Evolutionary conservation across 169 alveolate species (phyloP).

Genomic region (Theileria sp.): DNA sequence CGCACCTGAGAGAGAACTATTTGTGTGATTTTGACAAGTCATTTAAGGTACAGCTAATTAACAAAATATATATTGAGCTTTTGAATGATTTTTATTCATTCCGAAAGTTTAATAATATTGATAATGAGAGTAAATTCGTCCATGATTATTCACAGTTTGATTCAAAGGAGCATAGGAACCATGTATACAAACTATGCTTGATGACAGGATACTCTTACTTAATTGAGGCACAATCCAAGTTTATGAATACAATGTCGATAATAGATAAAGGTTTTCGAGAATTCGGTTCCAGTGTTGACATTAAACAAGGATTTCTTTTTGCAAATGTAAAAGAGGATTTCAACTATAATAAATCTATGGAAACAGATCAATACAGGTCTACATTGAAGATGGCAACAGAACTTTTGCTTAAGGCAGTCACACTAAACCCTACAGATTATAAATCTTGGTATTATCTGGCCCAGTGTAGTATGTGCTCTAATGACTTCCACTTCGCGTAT

Average conservation of each 20-base stretch:
- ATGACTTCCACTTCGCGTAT: constrained; percentile 51
- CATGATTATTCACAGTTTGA: not conserved
- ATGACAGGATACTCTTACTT: not conserved
- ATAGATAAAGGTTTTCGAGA: not conserved
- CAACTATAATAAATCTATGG: not conserved
- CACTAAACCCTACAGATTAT: constrained; percentile 35
- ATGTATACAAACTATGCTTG: not conserved
- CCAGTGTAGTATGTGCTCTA: constrained; percentile 40
- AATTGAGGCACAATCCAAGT: constrained; percentile 7
- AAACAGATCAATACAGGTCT: not conserved
- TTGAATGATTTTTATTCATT: constrained; percentile 22
- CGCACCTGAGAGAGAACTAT: constrained; percentile 16
- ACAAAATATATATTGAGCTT: constrained; percentile 36
- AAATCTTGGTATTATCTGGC: constrained; percentile 63
- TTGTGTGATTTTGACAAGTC: constrained; percentile 4
- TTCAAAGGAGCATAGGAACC: not conserved
- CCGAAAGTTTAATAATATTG: not conserved
- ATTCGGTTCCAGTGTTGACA: not conserved
- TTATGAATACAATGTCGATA: constrained; percentile 9
- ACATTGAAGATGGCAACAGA: not conserved
- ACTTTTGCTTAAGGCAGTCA: constrained; percentile 21
- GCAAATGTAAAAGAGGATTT: not conserved
- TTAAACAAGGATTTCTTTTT: not conserved
- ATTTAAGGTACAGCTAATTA: constrained; percentile 22
- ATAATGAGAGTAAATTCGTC: not conserved